Evolutionary conservation across 345 rosid genomes (phyloP).

Genomic region (Trapa bicornis): DNA sequence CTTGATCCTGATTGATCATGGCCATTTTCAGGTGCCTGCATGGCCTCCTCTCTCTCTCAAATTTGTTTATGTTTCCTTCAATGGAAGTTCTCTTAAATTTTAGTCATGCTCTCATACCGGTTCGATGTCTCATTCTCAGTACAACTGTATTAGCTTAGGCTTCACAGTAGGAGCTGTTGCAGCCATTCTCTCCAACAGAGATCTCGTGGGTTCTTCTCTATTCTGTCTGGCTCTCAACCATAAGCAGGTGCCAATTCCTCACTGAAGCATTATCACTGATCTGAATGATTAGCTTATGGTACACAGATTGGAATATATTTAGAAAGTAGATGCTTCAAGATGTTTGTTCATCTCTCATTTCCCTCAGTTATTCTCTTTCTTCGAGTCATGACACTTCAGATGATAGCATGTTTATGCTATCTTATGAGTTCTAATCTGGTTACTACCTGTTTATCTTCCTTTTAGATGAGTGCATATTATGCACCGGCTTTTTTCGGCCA

Average conservation of each 20-base stretch:
- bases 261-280: neutral
- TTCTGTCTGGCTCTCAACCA: constrained; percentile 87
- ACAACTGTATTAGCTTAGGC: constrained; percentile 92
- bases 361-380: neutral
- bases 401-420: neutral
- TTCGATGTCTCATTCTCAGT: constrained; percentile 34
- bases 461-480: constrained; percentile 91
- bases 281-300: neutral
- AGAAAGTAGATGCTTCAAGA: neutral
- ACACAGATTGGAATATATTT: neutral
- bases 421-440: neutral
- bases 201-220: constrained; percentile 47
- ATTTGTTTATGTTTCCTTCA: neutral
- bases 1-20: constrained; percentile 76
- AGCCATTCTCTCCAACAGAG: constrained; percentile 53
- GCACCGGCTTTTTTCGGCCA: constrained; percentile 89
- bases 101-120: constrained; percentile 9
- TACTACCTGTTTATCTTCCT: constrained; percentile 2
- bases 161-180: constrained; percentile 69
- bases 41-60: constrained; percentile 1
- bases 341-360: too few species aligned
- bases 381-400: neutral
- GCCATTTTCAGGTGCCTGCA: constrained; percentile 82
- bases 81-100: constrained; percentile 1
- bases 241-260: constrained; percentile 49